Base-by-base conservation (phyloP, 1,139 yeast genomes). In the Pneumocystis jirovecii region DNA sequence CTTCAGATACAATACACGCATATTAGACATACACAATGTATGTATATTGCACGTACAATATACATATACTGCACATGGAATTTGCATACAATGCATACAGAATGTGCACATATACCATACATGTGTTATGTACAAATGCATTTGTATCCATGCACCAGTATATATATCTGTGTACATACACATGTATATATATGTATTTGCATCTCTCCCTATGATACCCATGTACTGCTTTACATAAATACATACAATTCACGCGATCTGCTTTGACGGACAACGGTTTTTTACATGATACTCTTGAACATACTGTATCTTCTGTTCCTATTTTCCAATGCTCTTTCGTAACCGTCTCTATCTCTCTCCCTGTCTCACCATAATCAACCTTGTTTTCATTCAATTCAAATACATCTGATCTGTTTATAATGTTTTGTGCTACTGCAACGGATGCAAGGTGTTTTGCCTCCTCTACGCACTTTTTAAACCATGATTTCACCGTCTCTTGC, bases 311-410 rank as follows among this genome's bases (percentile, higher is more conserved):
- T 1, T 71, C 72, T 5, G 72, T 66, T 3, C 84, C 83, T 62
- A 78, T 81, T 68, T 81, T 80, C 95, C 95, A 88, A 73, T 88
- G 95, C 5, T 77, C 71, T 62, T 84, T 76, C 0, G 83, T 78
- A 1, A 85, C 79, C 31, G 73, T 70, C 45, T 73, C 77, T 15
- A 65, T 63, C 37, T 61, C 63, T 25, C 62, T 61, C 3, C 64
- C 62, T 15, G 64, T 61, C 25, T 67, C 64, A 34, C 62, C 42
- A 4, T 68, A 57, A 50, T 56, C 62, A n/a, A 61, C 25, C 37
- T 21, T 42, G 29, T 61, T 61, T 25, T 66, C 66, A 59, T 66
- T 63, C 10, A 64, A 57, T 37, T 63, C 67, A 37, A 63, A 63
- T 12, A 44, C 59, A 29, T 61, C 66, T 10, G 7, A 40, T 12